Evolutionary conservation across 2,329 filamentous ascomycete species (phyloP).

Genomic region (Aspergillus sp.): DNA sequence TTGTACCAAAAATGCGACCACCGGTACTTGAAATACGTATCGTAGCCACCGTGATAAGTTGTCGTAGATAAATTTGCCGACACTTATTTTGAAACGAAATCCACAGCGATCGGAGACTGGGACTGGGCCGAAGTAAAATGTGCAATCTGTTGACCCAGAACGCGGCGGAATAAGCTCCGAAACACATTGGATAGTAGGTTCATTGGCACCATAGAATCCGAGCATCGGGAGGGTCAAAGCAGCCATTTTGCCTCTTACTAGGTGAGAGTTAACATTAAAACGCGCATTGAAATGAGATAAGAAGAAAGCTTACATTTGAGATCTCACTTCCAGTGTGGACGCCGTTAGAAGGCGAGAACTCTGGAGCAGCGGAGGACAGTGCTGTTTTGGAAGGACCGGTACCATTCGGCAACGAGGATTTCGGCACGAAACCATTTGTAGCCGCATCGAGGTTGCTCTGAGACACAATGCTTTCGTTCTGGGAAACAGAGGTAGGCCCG

Average conservation of each 20-base stretch:
- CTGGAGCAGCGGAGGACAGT: constrained; percentile 63
- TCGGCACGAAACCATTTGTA: constrained; percentile 30
- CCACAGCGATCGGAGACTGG: constrained; percentile 41
- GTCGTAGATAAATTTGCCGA: constrained; percentile 49
- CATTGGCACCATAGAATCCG: not conserved
- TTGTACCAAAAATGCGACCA: constrained; percentile 74
- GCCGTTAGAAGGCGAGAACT: constrained; percentile 55
- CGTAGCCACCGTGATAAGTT: constrained; percentile 32
- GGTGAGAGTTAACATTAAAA: constrained; percentile 5
- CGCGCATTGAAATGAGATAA: constrained; percentile 16
- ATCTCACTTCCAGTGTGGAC: constrained; percentile 32
- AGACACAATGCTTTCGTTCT: constrained; percentile 42
- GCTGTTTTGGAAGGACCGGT: constrained; percentile 47
- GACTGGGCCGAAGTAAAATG: constrained; percentile 36
- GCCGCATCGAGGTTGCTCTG: constrained; percentile 29
- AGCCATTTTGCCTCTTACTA: constrained; percentile 13
- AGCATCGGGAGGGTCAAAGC: not conserved
- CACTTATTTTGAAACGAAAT: constrained; percentile 45
- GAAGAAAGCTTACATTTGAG: constrained; percentile 37
- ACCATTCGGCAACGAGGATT: constrained; percentile 41
- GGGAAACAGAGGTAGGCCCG: constrained; percentile 53
- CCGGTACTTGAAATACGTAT: constrained; percentile 67
- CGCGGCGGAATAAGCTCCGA: constrained; percentile 25
- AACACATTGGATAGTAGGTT: not conserved
- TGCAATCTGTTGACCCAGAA: constrained; percentile 54